These are phyloP conservation scores for Psilocybe cyanescens DNA, from an alignment of 768 basidiomycete species.

Conservation along the genomic window DNA sequence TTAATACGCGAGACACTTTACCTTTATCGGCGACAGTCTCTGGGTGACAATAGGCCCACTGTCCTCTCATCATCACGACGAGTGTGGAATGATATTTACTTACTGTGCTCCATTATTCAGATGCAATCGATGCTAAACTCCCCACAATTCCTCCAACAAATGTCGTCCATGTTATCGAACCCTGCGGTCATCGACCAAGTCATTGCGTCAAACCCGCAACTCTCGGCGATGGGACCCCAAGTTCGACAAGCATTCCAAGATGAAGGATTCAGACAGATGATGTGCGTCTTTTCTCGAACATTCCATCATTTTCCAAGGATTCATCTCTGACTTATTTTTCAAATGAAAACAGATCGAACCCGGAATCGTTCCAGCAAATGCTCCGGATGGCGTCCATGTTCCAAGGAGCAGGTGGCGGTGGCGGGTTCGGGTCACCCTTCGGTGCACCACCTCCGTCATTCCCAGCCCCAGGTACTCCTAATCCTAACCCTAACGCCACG, in stretches of 20 bases:
- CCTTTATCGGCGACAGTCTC: no score
- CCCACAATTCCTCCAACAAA: conserved; percentile 85
- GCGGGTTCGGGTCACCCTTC: conserved; percentile 29
- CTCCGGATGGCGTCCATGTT: conserved; percentile 71
- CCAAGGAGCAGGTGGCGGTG: conserved; percentile 42
- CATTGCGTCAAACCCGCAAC: conserved; percentile 80
- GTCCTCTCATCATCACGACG: no score
- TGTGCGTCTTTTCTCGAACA: conserved; percentile 47
- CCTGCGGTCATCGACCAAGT: conserved; percentile 90
- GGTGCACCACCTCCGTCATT: conserved; percentile 34
- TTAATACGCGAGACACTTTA: no score
- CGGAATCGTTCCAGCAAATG: conserved; percentile 75
- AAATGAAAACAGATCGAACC: conserved; percentile 59
- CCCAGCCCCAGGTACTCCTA: conserved; percentile 60
- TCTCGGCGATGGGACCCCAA: conserved; percentile 77
- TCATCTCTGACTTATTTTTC: background rate
- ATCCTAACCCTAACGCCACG: conserved; percentile 26
- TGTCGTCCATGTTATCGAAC: conserved; percentile 85
- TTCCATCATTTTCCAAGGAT: background rate
- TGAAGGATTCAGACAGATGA: conserved; percentile 73
- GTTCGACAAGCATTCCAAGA: conserved; percentile 80
- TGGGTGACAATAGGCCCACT: no score
- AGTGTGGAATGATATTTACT: no score
- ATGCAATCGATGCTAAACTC: conserved; percentile 86
- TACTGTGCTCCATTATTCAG: conserved; percentile 36